phyloP scores from a whole-genome alignment of 2,329 filamentous ascomycete genomes.

The Hawksworthiomyces lignivorus region DNA sequence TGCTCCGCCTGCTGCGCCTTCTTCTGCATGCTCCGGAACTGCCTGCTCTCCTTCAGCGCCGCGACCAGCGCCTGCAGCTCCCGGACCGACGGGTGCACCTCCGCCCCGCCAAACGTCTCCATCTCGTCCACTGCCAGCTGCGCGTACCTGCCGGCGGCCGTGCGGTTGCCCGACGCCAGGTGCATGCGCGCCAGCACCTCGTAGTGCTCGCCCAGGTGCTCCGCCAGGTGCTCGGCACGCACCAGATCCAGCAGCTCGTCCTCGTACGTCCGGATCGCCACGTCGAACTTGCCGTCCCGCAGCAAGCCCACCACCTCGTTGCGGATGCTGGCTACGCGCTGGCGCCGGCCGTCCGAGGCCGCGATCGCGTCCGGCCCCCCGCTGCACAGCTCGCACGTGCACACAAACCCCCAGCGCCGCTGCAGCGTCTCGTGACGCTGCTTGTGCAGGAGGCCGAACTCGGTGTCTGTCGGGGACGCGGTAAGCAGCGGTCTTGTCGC shows the following conservation, averaged over 20 bases:
- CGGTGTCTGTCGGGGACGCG: constrained; percentile 9
- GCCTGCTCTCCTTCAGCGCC: background rate
- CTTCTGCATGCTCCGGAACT: background rate
- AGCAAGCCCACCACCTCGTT: constrained; percentile 2
- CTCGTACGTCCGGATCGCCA: constrained; percentile 14
- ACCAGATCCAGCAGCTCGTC: constrained; percentile 16
- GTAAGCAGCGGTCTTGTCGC: no score
- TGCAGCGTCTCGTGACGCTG: constrained; percentile 16
- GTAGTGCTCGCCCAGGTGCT: constrained; percentile 21
- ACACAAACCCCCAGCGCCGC: constrained; percentile 21
- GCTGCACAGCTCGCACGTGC: constrained; percentile 19
- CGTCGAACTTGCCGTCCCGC: constrained; percentile 9
- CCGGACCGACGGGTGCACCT: background rate
- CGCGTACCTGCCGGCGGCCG: constrained; percentile 16
- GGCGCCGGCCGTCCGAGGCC: constrained; percentile 17
- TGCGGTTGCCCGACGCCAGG: constrained; percentile 14
- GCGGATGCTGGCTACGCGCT: constrained; percentile 2
- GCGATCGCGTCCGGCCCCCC: background rate
- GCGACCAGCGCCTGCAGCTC: constrained; percentile 1
- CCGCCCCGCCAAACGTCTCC: constrained; percentile 9
- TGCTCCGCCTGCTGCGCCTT: background rate
- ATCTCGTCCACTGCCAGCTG: constrained; percentile 16
- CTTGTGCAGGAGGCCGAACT: constrained; percentile 15
- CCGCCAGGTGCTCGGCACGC: constrained; percentile 17
- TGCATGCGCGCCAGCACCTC: constrained; percentile 21